Evolutionary conservation across 495 filamentous ascomycete genomes (phyloP).

Genomic region (Massariosphaeria phaeospora): DNA sequence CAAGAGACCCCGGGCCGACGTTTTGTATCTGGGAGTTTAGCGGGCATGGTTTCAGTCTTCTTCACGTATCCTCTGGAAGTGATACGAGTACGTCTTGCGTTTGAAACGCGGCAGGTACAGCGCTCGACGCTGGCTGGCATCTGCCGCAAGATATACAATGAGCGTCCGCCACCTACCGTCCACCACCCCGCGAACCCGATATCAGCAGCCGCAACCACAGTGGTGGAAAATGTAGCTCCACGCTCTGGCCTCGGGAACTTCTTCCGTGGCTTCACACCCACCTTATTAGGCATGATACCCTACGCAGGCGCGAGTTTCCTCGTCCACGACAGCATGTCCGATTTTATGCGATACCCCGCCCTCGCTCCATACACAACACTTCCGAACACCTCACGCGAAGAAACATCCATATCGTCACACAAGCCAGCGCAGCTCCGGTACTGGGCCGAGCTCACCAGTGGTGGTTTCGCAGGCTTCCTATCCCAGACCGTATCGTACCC

Average conservation of each 20-base stretch:
- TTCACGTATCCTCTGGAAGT: conserved; percentile 94
- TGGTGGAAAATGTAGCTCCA: conserved; percentile 48
- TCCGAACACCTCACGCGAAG: conserved; percentile 42
- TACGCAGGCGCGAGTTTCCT: conserved; percentile 98
- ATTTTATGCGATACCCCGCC: conserved; percentile 64
- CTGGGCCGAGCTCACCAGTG: conserved; percentile 81
- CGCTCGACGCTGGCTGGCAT: conserved; percentile 64
- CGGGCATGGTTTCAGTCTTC: conserved; percentile 86
- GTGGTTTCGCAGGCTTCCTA: conserved; percentile 77
- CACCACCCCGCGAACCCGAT: conserved; percentile 27
- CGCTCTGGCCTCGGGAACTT: conserved; percentile 76
- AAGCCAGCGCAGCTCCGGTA: conserved; percentile 62
- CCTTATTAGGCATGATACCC: conserved; percentile 86
- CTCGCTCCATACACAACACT: conserved; percentile 66
- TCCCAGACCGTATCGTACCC: conserved; percentile 92
- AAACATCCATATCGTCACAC: conserved; percentile 43
- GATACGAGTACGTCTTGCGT: conserved; percentile 85
- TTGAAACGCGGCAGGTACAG: conserved; percentile 72
- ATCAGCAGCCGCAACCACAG: conserved; percentile 38
- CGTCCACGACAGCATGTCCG: conserved; percentile 81
- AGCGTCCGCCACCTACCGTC: conserved; percentile 46
- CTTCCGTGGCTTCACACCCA: conserved; percentile 88
- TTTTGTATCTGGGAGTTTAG: conserved; percentile 70
- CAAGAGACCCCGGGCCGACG: conserved; percentile 79
- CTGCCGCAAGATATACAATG: conserved; percentile 77